Evolutionary conservation across 805 yeast species (phyloP).

Genomic region (Candida maris): DNA sequence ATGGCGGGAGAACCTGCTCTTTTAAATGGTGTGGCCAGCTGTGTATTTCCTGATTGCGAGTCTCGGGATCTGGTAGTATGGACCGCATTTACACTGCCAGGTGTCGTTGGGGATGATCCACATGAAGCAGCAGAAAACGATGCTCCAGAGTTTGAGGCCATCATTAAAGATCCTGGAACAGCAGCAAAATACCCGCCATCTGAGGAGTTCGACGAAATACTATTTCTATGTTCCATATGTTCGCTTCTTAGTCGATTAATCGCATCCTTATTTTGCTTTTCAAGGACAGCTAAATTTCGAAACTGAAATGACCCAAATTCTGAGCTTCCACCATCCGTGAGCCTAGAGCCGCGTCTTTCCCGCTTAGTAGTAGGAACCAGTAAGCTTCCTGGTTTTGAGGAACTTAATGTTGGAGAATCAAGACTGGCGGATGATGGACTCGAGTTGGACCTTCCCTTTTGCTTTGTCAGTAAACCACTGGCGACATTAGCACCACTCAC

Average conservation of each 20-base stretch:
- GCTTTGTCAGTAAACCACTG: too few species aligned
- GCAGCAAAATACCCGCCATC: slow-evolving; percentile 32
- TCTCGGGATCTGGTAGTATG: slow-evolving; percentile 18
- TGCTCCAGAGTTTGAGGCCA: slow-evolving; percentile 1
- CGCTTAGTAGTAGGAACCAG: slow-evolving; percentile 39
- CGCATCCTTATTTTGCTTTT: slow-evolving; percentile 90
- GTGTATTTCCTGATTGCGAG: slow-evolving; percentile 13
- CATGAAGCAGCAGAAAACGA: slow-evolving; percentile 13
- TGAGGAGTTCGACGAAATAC: slow-evolving; percentile 44
- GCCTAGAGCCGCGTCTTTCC: slow-evolving; percentile 69
- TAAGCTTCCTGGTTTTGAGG: slow-evolving; percentile 23
- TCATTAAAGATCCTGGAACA: slow-evolving; percentile 4
- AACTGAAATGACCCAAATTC: slow-evolving; percentile 94
- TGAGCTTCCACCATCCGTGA: slow-evolving; percentile 51
- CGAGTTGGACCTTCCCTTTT: slow-evolving; percentile 20
- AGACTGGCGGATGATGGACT: slow-evolving; percentile 26
- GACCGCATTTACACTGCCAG: slow-evolving; percentile 11
- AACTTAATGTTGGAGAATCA: slow-evolving; percentile 28
- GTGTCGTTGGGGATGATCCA: slow-evolving; percentile 25
- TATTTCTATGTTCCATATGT: slow-evolving; percentile 55
- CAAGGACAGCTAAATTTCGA: slow-evolving; percentile 83
- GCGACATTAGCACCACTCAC: slow-evolving; percentile 2
- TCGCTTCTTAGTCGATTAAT: slow-evolving; percentile 83
- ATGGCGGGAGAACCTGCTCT: slow-evolving; percentile 32
- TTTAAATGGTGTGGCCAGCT: slow-evolving; percentile 23